A percentile compares a stretch with the other conserved stretches of the same genome.
Conservation (phyloP, 75 land plant species). For the Sequoiadendron giganteum region DNA sequence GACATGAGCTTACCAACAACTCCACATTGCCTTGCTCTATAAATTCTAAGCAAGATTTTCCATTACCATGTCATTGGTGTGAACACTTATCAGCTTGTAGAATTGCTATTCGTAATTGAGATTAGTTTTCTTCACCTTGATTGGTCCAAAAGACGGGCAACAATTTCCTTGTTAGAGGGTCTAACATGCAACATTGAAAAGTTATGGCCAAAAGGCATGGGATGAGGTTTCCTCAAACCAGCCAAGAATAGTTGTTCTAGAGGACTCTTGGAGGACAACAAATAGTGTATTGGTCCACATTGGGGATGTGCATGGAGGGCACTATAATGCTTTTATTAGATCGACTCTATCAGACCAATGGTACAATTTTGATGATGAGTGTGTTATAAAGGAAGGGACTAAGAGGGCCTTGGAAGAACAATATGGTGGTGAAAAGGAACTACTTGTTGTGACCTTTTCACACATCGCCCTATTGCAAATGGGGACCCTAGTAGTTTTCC, state of each 20-base stretch:
- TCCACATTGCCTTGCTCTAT: slow-evolving; percentile 30
- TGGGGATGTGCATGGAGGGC: too few species aligned
- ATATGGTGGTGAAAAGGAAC: too few species aligned
- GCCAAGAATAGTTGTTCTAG: not conserved
- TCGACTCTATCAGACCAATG: too few species aligned
- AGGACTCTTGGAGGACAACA: not conserved
- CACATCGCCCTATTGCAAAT: too few species aligned
- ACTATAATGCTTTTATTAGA: too few species aligned
- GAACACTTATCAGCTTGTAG: slow-evolving; percentile 20
- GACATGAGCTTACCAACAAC: slow-evolving; percentile 13
- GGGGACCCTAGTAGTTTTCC: too few species aligned
- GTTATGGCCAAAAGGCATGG: slow-evolving; percentile 6
- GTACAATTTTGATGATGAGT: too few species aligned
- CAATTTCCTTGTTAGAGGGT: slow-evolving; percentile 26
- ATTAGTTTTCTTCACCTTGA: slow-evolving; percentile 9
- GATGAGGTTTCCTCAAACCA: not conserved
- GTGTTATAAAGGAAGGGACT: too few species aligned
- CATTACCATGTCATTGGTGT: slow-evolving; percentile 7
- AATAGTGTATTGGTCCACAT: too few species aligned
- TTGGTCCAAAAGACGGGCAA: slow-evolving; percentile 12
- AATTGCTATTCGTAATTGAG: slow-evolving; percentile 25
- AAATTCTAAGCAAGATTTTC: slow-evolving; percentile 40
- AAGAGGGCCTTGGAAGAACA: too few species aligned
- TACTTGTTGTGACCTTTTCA: too few species aligned
- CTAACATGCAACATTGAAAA: slow-evolving; percentile 23